Conservation (phyloP, 177 flowering plant genomes). For the Vitis hybrid region DNA sequence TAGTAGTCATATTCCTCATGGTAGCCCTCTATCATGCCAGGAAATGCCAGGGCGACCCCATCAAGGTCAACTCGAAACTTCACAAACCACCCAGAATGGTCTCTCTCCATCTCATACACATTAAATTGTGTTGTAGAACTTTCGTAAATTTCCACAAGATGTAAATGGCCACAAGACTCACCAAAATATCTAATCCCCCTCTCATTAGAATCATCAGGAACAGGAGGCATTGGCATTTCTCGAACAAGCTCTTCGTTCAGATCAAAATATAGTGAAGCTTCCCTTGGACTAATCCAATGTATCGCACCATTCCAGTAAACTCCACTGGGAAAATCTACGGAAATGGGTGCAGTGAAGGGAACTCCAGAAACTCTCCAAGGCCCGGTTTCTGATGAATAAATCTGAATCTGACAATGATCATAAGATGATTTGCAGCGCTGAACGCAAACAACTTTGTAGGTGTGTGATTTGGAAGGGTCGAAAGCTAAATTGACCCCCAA, state of each 20-base stretch:
- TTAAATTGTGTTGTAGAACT: neutral
- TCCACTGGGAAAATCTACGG: neutral
- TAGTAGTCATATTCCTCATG: neutral
- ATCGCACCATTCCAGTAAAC: slow-evolving; percentile 26
- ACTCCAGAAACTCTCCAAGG: slow-evolving; percentile 18
- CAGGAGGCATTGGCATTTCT: neutral
- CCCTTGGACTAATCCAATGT: slow-evolving; percentile 20
- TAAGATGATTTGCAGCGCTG: neutral
- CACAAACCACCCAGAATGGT: neutral
- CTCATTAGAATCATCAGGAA: neutral
- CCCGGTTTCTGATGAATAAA: slow-evolving; percentile 19
- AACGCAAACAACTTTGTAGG: slow-evolving; percentile 27
- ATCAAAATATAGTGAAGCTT: slow-evolving; percentile 5
- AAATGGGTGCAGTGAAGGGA: neutral
- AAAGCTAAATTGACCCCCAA: slow-evolving; percentile 12
- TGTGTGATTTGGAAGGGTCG: slow-evolving; percentile 24
- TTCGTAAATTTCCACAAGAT: neutral
- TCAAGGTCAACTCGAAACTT: neutral
- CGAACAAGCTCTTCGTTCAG: slow-evolving; percentile 11
- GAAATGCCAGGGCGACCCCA: neutral
- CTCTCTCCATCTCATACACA: neutral
- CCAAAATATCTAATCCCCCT: neutral
- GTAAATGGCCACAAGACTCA: neutral
- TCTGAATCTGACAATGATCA: slow-evolving; percentile 12
- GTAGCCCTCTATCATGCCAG: neutral